A percentile compares a stretch with the other conserved stretches of the same genome.
Conservation (phyloP, 2,329 filamentous ascomycete species). For the Penicillium brevicompactum region DNA sequence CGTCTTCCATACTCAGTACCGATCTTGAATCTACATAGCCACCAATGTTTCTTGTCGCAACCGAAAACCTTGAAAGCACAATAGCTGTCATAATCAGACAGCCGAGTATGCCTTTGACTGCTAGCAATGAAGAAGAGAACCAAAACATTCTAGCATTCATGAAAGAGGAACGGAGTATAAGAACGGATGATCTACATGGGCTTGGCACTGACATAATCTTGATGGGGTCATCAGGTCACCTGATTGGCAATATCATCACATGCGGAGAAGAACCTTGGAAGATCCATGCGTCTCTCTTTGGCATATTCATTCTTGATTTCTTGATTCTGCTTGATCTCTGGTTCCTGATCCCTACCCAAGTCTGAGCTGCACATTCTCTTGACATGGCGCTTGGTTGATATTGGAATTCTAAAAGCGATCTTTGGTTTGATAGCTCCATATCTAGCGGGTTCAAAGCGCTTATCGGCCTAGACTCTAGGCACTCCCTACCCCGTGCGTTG, state of each 20-base stretch:
- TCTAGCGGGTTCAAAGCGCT: slow-evolving; percentile 10
- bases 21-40: neutral
- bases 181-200: neutral
- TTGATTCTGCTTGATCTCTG: neutral
- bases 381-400: slow-evolving; percentile 4
- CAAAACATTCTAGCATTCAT: too few relatives aligned
- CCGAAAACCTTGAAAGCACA: too few relatives aligned
- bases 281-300: neutral
- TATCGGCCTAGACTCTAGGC: slow-evolving; percentile 9
- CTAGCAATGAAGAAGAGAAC: too few relatives aligned
- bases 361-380: neutral
- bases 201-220: neutral
- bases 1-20: neutral
- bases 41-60: neutral
- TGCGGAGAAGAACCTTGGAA: neutral
- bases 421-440: slow-evolving; percentile 5
- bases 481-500: slow-evolving; percentile 1
- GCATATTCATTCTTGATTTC: neutral
- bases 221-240: neutral
- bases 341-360: neutral
- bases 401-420: neutral
- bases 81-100: too few relatives aligned
- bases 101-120: too few relatives aligned
- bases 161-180: neutral
- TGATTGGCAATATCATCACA: neutral